These are phyloP conservation scores for Fusarium nematophilum DNA, from an alignment of 2,329 filamentous ascomycete genomes.

Conservation along the genomic window DNA sequence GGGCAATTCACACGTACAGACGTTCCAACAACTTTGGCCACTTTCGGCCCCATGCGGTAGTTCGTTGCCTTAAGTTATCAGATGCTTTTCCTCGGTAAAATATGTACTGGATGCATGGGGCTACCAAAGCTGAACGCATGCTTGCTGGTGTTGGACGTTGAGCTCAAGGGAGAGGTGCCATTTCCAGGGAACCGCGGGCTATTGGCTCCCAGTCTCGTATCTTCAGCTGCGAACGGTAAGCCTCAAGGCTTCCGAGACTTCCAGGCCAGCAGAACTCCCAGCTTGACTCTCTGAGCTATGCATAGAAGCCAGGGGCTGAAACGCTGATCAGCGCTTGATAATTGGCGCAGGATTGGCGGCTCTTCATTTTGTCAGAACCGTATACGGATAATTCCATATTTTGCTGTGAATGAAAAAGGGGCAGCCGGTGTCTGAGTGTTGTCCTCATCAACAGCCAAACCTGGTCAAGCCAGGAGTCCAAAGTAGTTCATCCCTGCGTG, in stretches of 20 bases:
- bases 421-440: conserved; percentile 4
- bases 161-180: conserved; percentile 22
- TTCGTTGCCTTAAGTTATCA: background rate
- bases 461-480: conserved; percentile 10
- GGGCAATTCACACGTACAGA: background rate
- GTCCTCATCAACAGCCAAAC: conserved; percentile 8
- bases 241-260: conserved; percentile 24
- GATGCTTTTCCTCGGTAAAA: no score
- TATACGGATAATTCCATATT: no score
- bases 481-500: conserved; percentile 12
- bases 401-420: conserved; percentile 22
- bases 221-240: conserved; percentile 33
- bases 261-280: conserved; percentile 14
- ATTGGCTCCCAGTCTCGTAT: conserved; percentile 20
- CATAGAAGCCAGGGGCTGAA: conserved; percentile 11
- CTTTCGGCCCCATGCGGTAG: conserved; percentile 16
- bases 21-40: background rate
- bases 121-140: no score
- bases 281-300: conserved; percentile 12
- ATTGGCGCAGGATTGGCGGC: conserved; percentile 24
- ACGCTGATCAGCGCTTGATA: conserved; percentile 19
- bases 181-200: conserved; percentile 9
- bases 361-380: conserved; percentile 21
- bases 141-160: conserved; percentile 11
- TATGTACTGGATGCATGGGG: no score